Percentiles rank a stretch among this genome's conserved stretches.
phyloP scores from a whole-genome alignment of 169 alveolate genomes.

The Eimeria sp. region DNA sequence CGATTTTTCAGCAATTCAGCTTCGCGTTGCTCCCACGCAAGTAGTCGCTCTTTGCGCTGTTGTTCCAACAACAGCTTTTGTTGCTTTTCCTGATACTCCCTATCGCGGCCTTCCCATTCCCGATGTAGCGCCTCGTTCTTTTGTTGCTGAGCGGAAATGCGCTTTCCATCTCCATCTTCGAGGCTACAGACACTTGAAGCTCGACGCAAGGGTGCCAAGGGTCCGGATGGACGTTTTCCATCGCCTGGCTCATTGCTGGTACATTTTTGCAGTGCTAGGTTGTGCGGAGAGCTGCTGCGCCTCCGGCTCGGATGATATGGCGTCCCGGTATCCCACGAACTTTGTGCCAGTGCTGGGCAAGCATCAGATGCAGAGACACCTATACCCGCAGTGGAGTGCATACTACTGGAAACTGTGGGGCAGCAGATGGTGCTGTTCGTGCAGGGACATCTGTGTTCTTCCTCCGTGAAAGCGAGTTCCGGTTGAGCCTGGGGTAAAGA shows the following conservation, averaged over 20 bases:
- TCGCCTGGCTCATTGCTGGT: constrained; percentile 1
- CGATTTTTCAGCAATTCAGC: constrained; percentile 69
- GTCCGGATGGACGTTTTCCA: background rate
- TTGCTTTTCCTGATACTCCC: constrained; percentile 74
- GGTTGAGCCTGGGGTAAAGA: background rate
- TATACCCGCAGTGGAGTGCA: background rate
- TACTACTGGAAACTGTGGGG: background rate
- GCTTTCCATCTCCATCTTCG: constrained; percentile 32
- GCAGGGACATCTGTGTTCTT: background rate
- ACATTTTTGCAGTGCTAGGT: constrained; percentile 17
- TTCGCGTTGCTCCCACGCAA: constrained; percentile 66
- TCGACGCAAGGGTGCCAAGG: constrained; percentile 35
- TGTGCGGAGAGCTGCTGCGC: constrained; percentile 77
- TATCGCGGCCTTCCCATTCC: constrained; percentile 59
- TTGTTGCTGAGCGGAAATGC: constrained; percentile 68
- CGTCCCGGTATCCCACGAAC: background rate
- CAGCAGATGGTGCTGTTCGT: background rate
- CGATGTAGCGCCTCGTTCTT: constrained; percentile 57
- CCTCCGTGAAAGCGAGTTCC: constrained; percentile 1
- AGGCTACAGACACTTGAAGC: constrained; percentile 66
- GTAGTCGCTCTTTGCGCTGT: constrained; percentile 53
- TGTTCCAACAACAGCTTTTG: constrained; percentile 44
- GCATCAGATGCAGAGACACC: background rate
- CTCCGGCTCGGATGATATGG: constrained; percentile 50
- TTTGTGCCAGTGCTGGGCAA: constrained; percentile 18